phyloP scores from a whole-genome alignment of 345 rosid species.

The Salix viminalis region DNA sequence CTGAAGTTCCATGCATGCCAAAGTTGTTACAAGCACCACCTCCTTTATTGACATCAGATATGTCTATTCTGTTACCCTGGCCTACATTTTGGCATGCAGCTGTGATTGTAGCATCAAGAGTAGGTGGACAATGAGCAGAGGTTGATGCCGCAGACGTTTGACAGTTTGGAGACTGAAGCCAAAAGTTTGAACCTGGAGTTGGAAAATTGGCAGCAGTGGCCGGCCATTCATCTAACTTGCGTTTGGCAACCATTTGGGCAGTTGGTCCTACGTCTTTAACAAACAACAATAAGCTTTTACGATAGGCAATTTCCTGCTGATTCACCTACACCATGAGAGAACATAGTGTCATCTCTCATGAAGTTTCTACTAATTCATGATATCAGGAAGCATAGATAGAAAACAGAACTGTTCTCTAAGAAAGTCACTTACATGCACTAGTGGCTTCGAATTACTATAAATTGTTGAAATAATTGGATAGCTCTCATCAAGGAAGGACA shows the following conservation, averaged over 20 bases:
- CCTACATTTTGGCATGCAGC: conserved; percentile 2
- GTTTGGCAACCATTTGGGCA: conserved; percentile 35
- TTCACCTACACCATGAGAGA: conserved; percentile 27
- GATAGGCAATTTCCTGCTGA: conserved; percentile 31
- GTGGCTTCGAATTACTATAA: conserved; percentile 16
- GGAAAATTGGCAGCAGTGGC: conserved; percentile 13
- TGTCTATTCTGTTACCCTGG: not conserved
- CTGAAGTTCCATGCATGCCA: not conserved
- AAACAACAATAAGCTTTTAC: conserved; percentile 41
- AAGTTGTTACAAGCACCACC: conserved; percentile 1
- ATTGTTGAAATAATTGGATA: conserved; percentile 20
- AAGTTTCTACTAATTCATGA: not conserved
- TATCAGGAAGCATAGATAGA: conserved; percentile 1
- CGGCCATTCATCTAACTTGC: conserved; percentile 32
- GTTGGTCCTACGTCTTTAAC: conserved; percentile 50
- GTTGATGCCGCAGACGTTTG: conserved; percentile 4
- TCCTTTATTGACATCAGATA: not conserved
- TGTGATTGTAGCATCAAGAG: not conserved
- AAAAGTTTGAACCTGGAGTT: conserved; percentile 13
- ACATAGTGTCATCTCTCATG: not conserved
- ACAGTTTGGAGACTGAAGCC: conserved; percentile 8
- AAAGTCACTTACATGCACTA: conserved; percentile 36
- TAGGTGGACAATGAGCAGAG: conserved; percentile 1
- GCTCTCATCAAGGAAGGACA: conserved; percentile 14
- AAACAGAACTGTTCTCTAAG: not conserved